Base-by-base conservation (phyloP, 768 basidiomycete species). In the Candolleomyces aberdarensis region DNA sequence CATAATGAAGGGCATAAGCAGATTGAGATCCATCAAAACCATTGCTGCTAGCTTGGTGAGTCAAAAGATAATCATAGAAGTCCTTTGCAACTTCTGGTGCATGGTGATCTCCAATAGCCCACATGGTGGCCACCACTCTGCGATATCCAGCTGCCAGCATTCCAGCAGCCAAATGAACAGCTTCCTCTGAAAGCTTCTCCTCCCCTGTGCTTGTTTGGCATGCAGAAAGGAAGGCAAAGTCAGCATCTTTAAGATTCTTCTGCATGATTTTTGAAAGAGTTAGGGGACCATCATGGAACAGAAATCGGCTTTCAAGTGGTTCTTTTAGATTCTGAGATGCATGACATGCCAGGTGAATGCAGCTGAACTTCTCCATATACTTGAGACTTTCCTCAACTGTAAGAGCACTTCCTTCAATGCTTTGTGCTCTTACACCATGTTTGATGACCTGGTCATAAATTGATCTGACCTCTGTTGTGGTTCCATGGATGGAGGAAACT, bases 141-240 rank as follows among this genome's bases (percentile, higher is more conserved):
- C 62, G 49, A 44, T 64, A 69, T 17, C 67, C 68, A 19, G 65
- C 65, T 13, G 55, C 66, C 56, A 72, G 65, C 77, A 78, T 75
- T 6, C 74, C 76, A 11, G 76, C 75, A 0, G 78, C 71, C 2
- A 78, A 64, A 67, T 78, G 76, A 6, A 78, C 66, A 0, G 68
- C 56, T 57, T 65, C 58, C 15, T 69, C 66, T 15, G 65, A 47
- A 13, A 65, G 59, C 8, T 64, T 62, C 15, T 68, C 60, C 14
- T 66, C 63, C 1, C 75, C 72, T 15, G 61, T 65, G 2, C 74
- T 73, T 14, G 74, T 79, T 57, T 80, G 70, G 58, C 79, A 80
- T 0, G 78, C 77, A 0, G 78, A 78, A 7, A 80, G 69, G 63
- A 77, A 74, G 0, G 76, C 78, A 31, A 79, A 63, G 43, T 66